A percentile compares a stretch with the other conserved stretches of the same genome.
phyloP scores from a whole-genome alignment of 768 basidiomycete species.

The Tricholoma bakamatsutake region DNA sequence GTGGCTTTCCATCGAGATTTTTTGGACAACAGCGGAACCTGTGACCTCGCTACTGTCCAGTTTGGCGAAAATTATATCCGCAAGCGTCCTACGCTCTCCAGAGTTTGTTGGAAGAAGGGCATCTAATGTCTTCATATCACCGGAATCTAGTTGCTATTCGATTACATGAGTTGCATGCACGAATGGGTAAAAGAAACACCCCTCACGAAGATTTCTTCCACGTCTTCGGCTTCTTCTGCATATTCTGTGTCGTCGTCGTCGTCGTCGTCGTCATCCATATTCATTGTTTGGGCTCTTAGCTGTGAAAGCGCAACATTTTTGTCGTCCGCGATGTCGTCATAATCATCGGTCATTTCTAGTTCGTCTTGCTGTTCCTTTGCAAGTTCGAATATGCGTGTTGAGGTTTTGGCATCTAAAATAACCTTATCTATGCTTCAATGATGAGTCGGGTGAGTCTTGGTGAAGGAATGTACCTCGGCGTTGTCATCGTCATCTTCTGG shows the following conservation, averaged over 20 bases:
- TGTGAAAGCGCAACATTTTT: conserved; percentile 24
- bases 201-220: conserved; percentile 62
- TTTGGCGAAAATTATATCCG: conserved; percentile 96
- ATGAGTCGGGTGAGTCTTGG: conserved; percentile 5
- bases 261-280: conserved; percentile 47
- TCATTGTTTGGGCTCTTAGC: conserved; percentile 28
- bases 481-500: conserved; percentile 46
- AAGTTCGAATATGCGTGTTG: conserved; percentile 84
- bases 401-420: conserved; percentile 75
- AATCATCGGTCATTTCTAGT: conserved; percentile 58
- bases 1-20: conserved; percentile 56
- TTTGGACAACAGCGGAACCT: conserved; percentile 50
- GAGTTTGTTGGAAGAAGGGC: conserved; percentile 70
- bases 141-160: conserved; percentile 80
- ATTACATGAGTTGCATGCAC: conserved; percentile 9
- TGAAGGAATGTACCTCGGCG: conserved; percentile 39
- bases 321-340: conserved; percentile 41
- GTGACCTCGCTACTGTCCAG: conserved; percentile 61
- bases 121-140: conserved; percentile 83
- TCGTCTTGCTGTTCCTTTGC: conserved; percentile 93
- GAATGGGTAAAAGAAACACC: conserved; percentile 4
- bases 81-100: conserved; percentile 77
- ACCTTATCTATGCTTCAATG: conserved; percentile 35
- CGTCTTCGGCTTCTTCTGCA: conserved; percentile 41
- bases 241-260: conserved; percentile 27